These are phyloP conservation scores for Ogataea hybrid DNA, from an alignment of 1,139 yeast genomes.

Conservation along the genomic window DNA sequence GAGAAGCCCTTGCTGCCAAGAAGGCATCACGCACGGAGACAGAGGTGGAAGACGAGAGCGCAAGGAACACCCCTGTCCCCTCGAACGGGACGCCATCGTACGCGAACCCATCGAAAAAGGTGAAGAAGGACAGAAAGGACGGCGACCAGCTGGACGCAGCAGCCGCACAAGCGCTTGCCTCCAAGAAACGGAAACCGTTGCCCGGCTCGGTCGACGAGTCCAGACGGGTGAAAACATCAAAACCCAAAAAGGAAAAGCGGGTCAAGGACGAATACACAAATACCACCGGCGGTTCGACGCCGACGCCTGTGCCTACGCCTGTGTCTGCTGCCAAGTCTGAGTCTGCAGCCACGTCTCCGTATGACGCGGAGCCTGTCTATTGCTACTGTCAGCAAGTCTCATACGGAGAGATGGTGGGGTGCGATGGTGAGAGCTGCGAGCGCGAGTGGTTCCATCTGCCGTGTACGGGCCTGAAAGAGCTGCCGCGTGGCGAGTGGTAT, in stretches of 20 bases:
- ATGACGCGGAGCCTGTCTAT: conserved; percentile 68
- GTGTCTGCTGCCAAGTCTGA: conserved; percentile 12
- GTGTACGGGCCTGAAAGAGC: too few relatives aligned
- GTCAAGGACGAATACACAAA: conserved; percentile 10
- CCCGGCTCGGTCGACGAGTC: conserved; percentile 3
- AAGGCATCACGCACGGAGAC: conserved; percentile 44
- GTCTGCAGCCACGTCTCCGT: conserved; percentile 14
- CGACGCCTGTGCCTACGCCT: conserved; percentile 5
- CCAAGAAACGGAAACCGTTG: conserved; percentile 6
- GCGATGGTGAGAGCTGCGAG: conserved; percentile 92
- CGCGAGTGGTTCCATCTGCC: conserved; percentile 98
- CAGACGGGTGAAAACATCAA: conserved; percentile 13
- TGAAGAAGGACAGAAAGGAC: conserved; percentile 17
- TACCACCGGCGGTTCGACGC: conserved; percentile 7
- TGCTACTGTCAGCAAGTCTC: conserved; percentile 97
- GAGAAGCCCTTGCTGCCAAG: conserved; percentile 91
- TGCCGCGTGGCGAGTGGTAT: too few relatives aligned
- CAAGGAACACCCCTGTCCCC: conserved; percentile 22
- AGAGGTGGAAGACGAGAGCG: conserved; percentile 33
- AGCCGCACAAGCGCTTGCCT: not conserved
- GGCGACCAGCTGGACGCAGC: conserved; percentile 3
- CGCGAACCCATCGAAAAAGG: conserved; percentile 8
- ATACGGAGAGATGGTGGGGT: conserved; percentile 98
- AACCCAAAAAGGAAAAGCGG: conserved; percentile 17
- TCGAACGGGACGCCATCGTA: conserved; percentile 9